Percentiles rank a stretch among this genome's conserved stretches.
Evolutionary conservation across 805 yeast genomes (phyloP).

Genomic region (Starmerella apis): DNA sequence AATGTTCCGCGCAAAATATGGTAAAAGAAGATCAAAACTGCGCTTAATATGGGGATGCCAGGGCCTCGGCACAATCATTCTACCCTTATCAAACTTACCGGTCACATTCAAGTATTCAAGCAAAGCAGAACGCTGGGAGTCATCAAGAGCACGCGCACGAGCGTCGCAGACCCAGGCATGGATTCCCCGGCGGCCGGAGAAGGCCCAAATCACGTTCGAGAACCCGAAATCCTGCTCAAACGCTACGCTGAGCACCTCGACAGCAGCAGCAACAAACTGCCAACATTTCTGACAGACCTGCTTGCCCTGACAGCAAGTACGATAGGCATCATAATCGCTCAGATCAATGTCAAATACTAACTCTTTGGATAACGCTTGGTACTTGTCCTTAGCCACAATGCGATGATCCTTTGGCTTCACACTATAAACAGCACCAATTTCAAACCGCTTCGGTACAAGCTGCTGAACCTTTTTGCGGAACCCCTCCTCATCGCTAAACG

Average conservation of each 20-base stretch:
- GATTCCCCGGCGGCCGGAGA: slow-evolving; percentile 97
- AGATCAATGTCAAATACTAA: slow-evolving; percentile 93
- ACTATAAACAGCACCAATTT: slow-evolving; percentile 84
- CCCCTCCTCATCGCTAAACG: slow-evolving; percentile 55
- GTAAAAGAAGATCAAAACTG: slow-evolving; percentile 56
- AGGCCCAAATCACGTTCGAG: slow-evolving; percentile 80
- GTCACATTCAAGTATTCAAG: slow-evolving; percentile 76
- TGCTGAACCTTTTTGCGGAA: slow-evolving; percentile 66
- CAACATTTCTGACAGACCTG: slow-evolving; percentile 82
- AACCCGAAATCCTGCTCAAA: slow-evolving; percentile 84
- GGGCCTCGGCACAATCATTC: slow-evolving; percentile 55
- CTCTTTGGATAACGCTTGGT: slow-evolving; percentile 77
- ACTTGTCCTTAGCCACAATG: slow-evolving; percentile 57
- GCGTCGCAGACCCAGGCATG: slow-evolving; percentile 96
- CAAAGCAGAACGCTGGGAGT: slow-evolving; percentile 61
- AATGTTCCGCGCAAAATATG: slow-evolving; percentile 53
- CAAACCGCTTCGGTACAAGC: slow-evolving; percentile 81
- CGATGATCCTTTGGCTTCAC: slow-evolving; percentile 82
- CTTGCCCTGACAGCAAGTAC: slow-evolving; percentile 88
- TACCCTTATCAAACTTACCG: slow-evolving; percentile 36
- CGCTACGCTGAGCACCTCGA: slow-evolving; percentile 59
- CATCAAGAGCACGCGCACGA: slow-evolving; percentile 66
- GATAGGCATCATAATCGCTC: slow-evolving; percentile 86
- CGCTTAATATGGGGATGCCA: slow-evolving; percentile 76
- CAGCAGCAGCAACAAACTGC: slow-evolving; percentile 81